Evolutionary conservation across 2,329 filamentous ascomycete genomes (phyloP).

Genomic region (Stylonectria norvegica): DNA sequence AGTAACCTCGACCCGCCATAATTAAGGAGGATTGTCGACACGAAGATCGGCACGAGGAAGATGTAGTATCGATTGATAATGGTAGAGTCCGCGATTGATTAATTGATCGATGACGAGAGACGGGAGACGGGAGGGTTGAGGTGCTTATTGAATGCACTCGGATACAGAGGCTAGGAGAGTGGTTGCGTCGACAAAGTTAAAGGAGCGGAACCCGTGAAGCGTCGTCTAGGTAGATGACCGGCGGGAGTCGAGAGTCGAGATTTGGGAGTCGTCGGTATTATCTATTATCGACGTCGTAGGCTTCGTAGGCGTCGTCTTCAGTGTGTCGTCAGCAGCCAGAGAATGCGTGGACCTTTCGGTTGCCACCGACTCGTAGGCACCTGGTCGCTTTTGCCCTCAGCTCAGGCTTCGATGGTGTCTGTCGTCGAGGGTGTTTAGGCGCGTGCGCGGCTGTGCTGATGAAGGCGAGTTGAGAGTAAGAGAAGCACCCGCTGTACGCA

Average conservation of each 20-base stretch:
- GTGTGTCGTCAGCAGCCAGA: constrained; percentile 8
- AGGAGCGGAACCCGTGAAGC: background rate
- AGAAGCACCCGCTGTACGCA: no score
- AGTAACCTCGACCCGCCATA: constrained; percentile 39
- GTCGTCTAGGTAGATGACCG: constrained; percentile 1
- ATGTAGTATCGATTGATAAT: constrained; percentile 4
- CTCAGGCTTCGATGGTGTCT: background rate
- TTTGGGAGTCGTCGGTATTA: no score
- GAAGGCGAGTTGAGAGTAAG: no score
- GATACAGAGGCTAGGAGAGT: background rate
- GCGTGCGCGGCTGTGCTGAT: background rate
- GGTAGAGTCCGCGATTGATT: constrained; percentile 4
- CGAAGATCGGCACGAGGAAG: constrained; percentile 4
- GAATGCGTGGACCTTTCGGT: constrained; percentile 23
- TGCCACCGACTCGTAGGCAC: constrained; percentile 17
- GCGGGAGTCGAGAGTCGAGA: background rate
- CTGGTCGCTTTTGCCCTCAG: constrained; percentile 12
- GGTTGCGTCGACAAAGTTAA: background rate
- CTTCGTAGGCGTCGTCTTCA: constrained; percentile 2
- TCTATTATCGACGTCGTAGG: no score
- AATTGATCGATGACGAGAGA: no score
- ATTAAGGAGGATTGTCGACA: constrained; percentile 13
- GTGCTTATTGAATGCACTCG: no score
- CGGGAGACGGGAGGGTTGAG: background rate
- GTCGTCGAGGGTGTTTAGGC: background rate